Percentiles rank a stretch among this genome's conserved stretches.
Evolutionary conservation across 768 basidiomycete genomes (phyloP).

Genomic region (Gautieria morchelliformis): DNA sequence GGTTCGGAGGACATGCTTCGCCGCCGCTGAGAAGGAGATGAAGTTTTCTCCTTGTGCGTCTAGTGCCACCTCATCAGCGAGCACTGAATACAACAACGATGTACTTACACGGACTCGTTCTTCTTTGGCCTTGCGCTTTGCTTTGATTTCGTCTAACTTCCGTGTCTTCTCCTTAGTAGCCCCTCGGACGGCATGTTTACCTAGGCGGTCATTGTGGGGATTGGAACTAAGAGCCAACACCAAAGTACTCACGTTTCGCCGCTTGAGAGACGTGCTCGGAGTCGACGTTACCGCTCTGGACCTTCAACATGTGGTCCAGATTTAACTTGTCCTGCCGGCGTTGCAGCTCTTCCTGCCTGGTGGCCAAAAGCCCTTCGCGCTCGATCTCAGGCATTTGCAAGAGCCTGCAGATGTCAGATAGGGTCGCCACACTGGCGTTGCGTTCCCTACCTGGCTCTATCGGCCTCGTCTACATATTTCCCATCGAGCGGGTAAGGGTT

Average conservation of each 20-base stretch:
- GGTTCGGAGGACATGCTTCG: slow-evolving; percentile 59
- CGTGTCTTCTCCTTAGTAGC: slow-evolving; percentile 72
- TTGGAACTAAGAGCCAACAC: background rate
- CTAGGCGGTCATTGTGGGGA: slow-evolving; percentile 25
- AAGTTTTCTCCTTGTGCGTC: slow-evolving; percentile 33
- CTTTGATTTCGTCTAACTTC: slow-evolving; percentile 79
- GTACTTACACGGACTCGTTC: slow-evolving; percentile 70
- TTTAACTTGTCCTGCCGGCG: slow-evolving; percentile 59
- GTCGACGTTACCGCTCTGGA: slow-evolving; percentile 42
- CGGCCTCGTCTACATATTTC: slow-evolving; percentile 78
- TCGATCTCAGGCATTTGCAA: slow-evolving; percentile 78
- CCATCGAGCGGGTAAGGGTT: slow-evolving; percentile 88
- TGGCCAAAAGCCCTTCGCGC: slow-evolving; percentile 77
- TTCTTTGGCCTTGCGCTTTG: slow-evolving; percentile 78
- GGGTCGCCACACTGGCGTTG: slow-evolving; percentile 8
- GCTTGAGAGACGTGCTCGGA: slow-evolving; percentile 60
- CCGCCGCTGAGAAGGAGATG: slow-evolving; percentile 50
- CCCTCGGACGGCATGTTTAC: slow-evolving; percentile 64
- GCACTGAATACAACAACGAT: background rate
- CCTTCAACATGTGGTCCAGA: slow-evolving; percentile 64
- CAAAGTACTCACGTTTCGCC: slow-evolving; percentile 55
- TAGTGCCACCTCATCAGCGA: slow-evolving; percentile 12
- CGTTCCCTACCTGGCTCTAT: slow-evolving; percentile 63
- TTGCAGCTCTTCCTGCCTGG: slow-evolving; percentile 74
- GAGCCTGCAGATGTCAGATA: slow-evolving; percentile 41